Evolutionary conservation across 1,284 basidiomycete species (phyloP).

Genomic region (Cryptococcus sp.): DNA sequence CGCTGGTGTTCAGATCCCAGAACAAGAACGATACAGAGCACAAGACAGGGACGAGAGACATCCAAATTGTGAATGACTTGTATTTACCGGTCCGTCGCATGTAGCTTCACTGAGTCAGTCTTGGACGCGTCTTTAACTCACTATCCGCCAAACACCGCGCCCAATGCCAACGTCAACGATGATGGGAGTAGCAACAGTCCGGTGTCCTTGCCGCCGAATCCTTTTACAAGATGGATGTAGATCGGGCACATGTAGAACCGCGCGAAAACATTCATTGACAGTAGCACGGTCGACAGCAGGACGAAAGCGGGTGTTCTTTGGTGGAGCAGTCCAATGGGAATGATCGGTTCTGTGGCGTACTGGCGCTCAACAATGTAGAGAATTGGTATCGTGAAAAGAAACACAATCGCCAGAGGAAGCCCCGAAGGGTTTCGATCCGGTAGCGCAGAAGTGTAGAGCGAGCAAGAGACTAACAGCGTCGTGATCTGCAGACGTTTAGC

Average conservation of each 20-base stretch:
- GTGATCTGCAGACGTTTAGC: conserved; percentile 3
- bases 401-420: not conserved
- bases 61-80: conserved; percentile 1
- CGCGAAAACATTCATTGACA: conserved; percentile 6
- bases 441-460: conserved; percentile 3
- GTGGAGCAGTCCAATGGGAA: conserved; percentile 1
- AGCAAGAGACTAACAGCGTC: not conserved
- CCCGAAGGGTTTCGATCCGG: not conserved
- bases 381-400: not conserved
- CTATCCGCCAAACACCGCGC: conserved; percentile 8
- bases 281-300: not conserved
- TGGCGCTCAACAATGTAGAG: not conserved
- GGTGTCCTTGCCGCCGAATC: conserved; percentile 8
- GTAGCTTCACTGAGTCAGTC: not conserved
- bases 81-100: not conserved
- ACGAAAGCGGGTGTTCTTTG: conserved; percentile 1
- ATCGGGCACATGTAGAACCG: conserved; percentile 7
- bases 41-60: not conserved
- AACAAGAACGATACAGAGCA: conserved; percentile 1
- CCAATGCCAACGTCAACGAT: conserved; percentile 4
- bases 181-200: conserved; percentile 1
- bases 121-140: not conserved
- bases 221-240: conserved; percentile 2
- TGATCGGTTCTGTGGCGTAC: conserved; percentile 4
- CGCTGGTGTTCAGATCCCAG: conserved; percentile 4